Evolutionary conservation across 441 rosid genomes (phyloP).

Genomic region (Populus hybrid): DNA sequence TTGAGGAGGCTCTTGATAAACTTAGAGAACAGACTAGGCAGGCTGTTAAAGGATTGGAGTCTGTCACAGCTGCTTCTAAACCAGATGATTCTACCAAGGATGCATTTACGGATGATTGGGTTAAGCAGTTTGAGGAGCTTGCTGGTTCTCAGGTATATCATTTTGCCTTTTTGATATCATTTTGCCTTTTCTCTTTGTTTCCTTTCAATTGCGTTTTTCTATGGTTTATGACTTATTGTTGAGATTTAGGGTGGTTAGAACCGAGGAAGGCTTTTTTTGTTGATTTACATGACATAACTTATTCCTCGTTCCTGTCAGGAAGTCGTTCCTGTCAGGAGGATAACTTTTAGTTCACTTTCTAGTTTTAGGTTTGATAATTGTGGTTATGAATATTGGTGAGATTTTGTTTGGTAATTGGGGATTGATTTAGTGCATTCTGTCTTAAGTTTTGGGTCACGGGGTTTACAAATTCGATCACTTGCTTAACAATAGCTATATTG

Average conservation of each 20-base stretch:
- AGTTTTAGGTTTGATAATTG: constrained; percentile 2
- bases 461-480: background rate
- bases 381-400: background rate
- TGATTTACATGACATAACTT: background rate
- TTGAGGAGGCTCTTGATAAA: constrained; percentile 74
- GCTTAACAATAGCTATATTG: background rate
- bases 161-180: background rate
- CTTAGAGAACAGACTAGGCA: constrained; percentile 87
- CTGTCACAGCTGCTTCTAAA: constrained; percentile 41
- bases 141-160: constrained; percentile 65
- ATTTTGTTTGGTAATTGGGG: background rate
- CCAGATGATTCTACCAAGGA: constrained; percentile 52
- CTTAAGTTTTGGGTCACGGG: background rate
- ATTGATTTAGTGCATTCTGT: background rate
- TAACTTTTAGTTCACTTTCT: background rate
- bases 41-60: constrained; percentile 78
- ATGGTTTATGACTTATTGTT: background rate
- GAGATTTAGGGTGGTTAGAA: background rate
- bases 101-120: constrained; percentile 86
- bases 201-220: background rate
- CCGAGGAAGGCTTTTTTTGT: background rate
- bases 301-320: background rate
- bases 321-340: background rate
- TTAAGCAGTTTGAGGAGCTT: constrained; percentile 90
- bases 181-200: background rate